Base-by-base conservation (phyloP, 495 filamentous ascomycete species). In the Penicillium longicatenatum region DNA sequence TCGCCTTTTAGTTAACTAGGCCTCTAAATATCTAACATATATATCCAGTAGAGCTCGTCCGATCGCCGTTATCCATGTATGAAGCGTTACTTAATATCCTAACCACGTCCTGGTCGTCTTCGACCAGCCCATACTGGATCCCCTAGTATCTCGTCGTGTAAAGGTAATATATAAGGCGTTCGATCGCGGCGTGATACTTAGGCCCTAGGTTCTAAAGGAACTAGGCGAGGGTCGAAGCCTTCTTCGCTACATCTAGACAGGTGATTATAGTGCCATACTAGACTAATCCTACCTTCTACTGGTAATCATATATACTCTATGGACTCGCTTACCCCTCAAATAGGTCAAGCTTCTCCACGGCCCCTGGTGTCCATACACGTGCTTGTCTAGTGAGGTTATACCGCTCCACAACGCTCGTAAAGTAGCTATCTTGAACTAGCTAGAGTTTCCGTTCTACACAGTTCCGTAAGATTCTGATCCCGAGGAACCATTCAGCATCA, bases 211-310 rank as follows among this genome's bases (percentile, higher is more conserved):
- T n/a, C n/a, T n/a, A n/a, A n/a, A n/a, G n/a, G n/a, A 57, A 66
- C 45, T 62, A 12, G 16, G 67, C 50, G n/a, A 70, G 30, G 10
- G 52, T 52, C 1, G 46, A 35, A 0, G 48, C 49, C 2, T 54
- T 47, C 21, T 52, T 55, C 2, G 66, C 55, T 11, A 61, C 50
- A 49, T 71, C 67, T 26, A 60, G 43, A 11, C 58, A 12, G 2
- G 69, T 70, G n/a, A 55, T 66, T 0, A 54, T 58, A 8, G 66
- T 55, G 16, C 62, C 44, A 58, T 66, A 73, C 24, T 54, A 45
- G 14, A 55, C n/a, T 16, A 59, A 73, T 31, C 69, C 62, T n/a
- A 73, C 57, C 37, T 64, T 61, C 33, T 63, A 50, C 37, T 68
- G 61, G 46, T 70, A 70, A 14, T 37, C 8, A 16, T 64, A 31